Percentiles rank a stretch among this genome's conserved stretches.
Conservation (phyloP, 345 rosid genomes). For the Populus davidiana region DNA sequence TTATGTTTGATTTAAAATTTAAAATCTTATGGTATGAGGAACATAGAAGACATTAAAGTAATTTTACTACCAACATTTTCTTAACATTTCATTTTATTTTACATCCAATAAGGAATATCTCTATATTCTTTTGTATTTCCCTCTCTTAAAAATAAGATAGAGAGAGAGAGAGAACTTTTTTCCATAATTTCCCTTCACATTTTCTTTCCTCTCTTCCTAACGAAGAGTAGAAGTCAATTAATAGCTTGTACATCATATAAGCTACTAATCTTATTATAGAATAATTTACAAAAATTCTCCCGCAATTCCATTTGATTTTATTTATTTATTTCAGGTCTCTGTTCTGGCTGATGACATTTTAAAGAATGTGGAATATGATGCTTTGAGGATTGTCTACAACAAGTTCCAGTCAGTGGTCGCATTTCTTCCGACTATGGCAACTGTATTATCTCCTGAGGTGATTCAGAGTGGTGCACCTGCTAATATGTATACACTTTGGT, state of each 20-base stretch:
- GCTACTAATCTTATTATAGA: neutral
- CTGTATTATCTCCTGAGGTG: constrained; percentile 88
- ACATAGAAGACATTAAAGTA: neutral
- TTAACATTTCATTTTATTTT: neutral
- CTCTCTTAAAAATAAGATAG: too few relatives aligned
- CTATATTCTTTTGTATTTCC: neutral
- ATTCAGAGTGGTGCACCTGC: constrained; percentile 18
- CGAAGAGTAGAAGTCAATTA: too few relatives aligned
- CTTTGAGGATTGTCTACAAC: constrained; percentile 85
- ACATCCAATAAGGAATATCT: neutral
- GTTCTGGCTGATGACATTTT: constrained; percentile 95
- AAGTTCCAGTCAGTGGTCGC: constrained; percentile 78
- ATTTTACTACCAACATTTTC: neutral
- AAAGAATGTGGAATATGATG: constrained; percentile 89
- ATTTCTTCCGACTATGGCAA: constrained; percentile 73
- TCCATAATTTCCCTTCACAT: neutral
- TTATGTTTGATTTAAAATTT: too few relatives aligned
- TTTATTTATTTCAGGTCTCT: constrained; percentile 59
- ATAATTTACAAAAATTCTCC: neutral
- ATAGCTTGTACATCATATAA: neutral
- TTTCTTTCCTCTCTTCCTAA: neutral
- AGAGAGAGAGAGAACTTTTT: neutral
- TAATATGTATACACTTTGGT: neutral
- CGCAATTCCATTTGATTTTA: neutral
- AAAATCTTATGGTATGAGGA: neutral